Evolutionary conservation across 371 early-diverging fungal genomes (phyloP), one percentile per base, ranked within the genome.

Genomic region (Actinomucor elegans): DNA sequence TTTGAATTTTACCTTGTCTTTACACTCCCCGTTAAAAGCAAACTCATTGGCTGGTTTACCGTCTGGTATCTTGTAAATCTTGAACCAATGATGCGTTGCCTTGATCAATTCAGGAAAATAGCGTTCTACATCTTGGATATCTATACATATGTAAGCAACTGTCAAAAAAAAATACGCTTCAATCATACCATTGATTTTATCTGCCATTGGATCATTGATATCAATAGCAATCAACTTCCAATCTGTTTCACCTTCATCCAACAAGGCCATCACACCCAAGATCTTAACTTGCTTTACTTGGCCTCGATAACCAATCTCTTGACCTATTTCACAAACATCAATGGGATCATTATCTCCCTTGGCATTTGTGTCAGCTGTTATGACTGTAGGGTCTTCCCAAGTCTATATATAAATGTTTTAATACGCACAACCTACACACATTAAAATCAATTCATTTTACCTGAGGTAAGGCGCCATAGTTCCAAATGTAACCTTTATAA

Each of bases 401-500:
- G 99, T 99, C 89, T 93, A 34, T 18, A 14, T n/a, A n/a, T n/a
- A n/a, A n/a, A n/a, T n/a, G n/a, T n/a, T n/a, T n/a, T n/a, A n/a
- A n/a, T n/a, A n/a, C n/a, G n/a, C n/a, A n/a, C n/a, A n/a, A n/a
- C n/a, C n/a, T n/a, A n/a, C n/a, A n/a, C n/a, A n/a, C n/a, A n/a
- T n/a, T n/a, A n/a, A n/a, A n/a, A n/a, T n/a, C n/a, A n/a, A n/a
- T n/a, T 21, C 9, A 11, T 27, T 23, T 50, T 78, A 86, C 88
- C 77, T 92, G 92, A 28, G 99, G 99, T 59, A 99, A 78, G 28
- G 99, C 98, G 49, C 99, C 99, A 68, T 99, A 99, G 86, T 99
- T 99, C 99, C 99, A 99, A 68, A 97, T 94, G 80, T 99, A 99
- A 34, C 99, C 99, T 64, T 98, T 95, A 88, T 94, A 95, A 23